Conservation (phyloP, 257 asterid genomes). For the Penstemon barbatus region DNA sequence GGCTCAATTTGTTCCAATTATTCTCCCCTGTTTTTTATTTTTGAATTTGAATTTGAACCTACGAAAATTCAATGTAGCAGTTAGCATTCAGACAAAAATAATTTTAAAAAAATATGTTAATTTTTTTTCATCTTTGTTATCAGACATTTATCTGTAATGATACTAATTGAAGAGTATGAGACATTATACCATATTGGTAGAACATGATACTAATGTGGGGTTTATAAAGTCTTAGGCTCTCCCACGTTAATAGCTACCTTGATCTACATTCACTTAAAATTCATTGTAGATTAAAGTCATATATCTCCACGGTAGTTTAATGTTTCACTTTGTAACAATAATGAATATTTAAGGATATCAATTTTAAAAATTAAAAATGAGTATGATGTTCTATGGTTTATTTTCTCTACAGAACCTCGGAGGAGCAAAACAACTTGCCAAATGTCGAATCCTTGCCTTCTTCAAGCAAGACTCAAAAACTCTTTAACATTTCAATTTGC, state of each 20-base stretch:
- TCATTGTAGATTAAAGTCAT: not conserved
- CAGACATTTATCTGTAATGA: too few species aligned
- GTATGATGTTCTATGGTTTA: not conserved
- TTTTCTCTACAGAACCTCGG: conserved; percentile 31
- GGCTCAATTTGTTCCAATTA: not conserved
- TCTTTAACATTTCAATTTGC: not conserved
- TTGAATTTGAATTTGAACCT: too few species aligned
- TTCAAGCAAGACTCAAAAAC: conserved; percentile 32
- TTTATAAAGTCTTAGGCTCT: not conserved
- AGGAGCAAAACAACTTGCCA: not conserved
- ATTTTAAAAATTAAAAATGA: not conserved
- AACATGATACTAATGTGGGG: too few species aligned
- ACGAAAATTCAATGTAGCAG: too few species aligned
- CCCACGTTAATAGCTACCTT: not conserved
- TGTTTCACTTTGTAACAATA: not conserved
- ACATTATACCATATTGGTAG: too few species aligned
- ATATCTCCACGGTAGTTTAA: not conserved
- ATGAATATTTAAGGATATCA: not conserved
- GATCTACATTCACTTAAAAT: too few species aligned
- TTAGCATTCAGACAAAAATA: too few species aligned
- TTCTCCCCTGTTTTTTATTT: too few species aligned
- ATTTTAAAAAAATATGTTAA: too few species aligned
- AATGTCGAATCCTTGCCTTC: conserved; percentile 21
- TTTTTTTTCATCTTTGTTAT: too few species aligned
- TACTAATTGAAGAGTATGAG: too few species aligned